Evolutionary conservation across 352 stramenopile genomes (phyloP), one percentile per base, ranked within the genome.

Genomic region (Phytophthora fragariaefolia): DNA sequence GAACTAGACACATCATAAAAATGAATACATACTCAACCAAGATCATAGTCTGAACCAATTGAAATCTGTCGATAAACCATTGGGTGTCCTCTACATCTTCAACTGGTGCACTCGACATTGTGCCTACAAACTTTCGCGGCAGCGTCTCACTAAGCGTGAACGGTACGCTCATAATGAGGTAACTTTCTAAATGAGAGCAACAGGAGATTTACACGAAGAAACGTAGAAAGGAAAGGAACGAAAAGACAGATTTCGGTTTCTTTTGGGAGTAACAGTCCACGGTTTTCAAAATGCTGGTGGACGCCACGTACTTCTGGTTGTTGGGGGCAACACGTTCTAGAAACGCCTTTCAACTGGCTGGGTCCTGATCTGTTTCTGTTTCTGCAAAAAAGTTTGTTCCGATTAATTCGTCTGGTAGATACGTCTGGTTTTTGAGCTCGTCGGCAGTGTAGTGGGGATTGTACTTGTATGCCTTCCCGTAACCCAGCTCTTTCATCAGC

Each of bases 401-500:
- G 26, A 92, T 13, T 10, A 95, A 47, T 30, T 92, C 84, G 3
- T 78, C 63, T 2, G 89, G 89, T 17, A 97, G 24, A 69, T 97
- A 97, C n/a, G 86, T 95, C 57, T 97, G 89, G 55, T 95, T 74
- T 40, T 83, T 83, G 0, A 85, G 65, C 52, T 93, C 85, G 26
- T 92, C 77, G 0, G 72, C 66, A 2, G 78, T 81, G 55, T 83
- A 90, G 62, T 91, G 67, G 3, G 87, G 87, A 38, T 96, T 96
- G 66, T 96, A 96, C 58, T 88, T 82, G 63, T 96, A 96, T 15
- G 83, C 83, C 34, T 91, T 81, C 15, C 78, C 83, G 50, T 92
- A 96, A 1, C 85, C 87, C 9, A 93, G 34, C n/a, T 87, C 59
- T 34, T 87, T 74, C 88, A 96, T 96, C 18, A 93, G 75, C 42